A percentile compares a stretch with the other conserved stretches of the same genome.
phyloP scores from a whole-genome alignment of 371 early-diverging fungal genomes.

The Mucor plumbeus region DNA sequence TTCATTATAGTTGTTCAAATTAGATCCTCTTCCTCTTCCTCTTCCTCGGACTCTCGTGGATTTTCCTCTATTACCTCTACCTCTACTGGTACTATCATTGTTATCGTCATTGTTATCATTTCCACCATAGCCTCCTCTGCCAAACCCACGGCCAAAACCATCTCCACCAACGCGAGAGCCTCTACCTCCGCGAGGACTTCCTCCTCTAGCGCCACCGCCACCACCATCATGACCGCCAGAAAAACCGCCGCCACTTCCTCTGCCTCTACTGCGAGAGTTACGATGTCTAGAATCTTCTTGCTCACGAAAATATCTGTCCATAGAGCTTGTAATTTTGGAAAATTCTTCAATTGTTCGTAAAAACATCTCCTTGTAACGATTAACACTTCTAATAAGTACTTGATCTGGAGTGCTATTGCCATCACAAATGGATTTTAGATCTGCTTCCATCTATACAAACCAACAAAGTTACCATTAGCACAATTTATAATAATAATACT shows the following conservation, averaged over 20 bases:
- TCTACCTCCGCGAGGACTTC: not conserved
- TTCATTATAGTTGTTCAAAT: not conserved
- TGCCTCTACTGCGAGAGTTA: not conserved
- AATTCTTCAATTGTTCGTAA: constrained; percentile 45
- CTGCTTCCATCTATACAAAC: constrained; percentile 66
- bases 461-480: not conserved
- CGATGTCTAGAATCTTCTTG: constrained; percentile 19
- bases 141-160: constrained; percentile 6
- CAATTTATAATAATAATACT: not conserved
- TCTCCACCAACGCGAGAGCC: constrained; percentile 11
- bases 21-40: not conserved
- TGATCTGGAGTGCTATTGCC: constrained; percentile 62
- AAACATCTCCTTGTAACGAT: constrained; percentile 74
- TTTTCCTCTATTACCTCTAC: constrained; percentile 12
- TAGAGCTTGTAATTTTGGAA: constrained; percentile 48
- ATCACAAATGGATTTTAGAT: constrained; percentile 71
- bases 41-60: not conserved
- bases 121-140: not conserved
- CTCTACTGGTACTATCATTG: constrained; percentile 1
- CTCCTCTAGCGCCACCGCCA: constrained; percentile 1
- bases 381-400: constrained; percentile 64
- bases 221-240: constrained; percentile 3
- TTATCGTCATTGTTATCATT: not conserved
- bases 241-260: not conserved
- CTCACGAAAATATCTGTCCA: constrained; percentile 45